phyloP scores from a whole-genome alignment of 2,329 filamentous ascomycete species.

The Xenosphaeropsis pyriputrescens region DNA sequence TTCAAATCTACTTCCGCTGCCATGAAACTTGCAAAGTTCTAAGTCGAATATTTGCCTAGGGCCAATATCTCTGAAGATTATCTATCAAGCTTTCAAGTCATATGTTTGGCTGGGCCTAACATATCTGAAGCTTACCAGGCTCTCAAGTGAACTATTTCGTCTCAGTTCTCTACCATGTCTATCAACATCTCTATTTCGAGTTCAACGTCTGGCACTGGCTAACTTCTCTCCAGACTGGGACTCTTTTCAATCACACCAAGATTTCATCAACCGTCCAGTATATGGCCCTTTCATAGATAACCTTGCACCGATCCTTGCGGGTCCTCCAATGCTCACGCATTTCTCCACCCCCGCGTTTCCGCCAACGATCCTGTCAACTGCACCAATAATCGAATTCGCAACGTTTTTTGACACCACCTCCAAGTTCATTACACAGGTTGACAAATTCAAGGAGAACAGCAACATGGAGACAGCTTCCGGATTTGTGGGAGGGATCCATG shows the following conservation, averaged over 20 bases:
- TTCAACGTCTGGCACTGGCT: no score
- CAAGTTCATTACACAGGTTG: neutral
- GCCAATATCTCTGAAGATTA: no score
- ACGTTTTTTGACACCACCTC: slow-evolving; percentile 6
- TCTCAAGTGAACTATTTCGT: no score
- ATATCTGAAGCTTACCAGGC: no score
- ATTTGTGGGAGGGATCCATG: slow-evolving; percentile 2
- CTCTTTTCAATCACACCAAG: slow-evolving; percentile 20
- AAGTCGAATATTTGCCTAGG: no score
- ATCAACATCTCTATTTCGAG: no score
- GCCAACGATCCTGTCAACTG: slow-evolving; percentile 1
- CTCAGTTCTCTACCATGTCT: no score
- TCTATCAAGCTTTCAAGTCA: no score
- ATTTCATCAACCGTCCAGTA: slow-evolving; percentile 20
- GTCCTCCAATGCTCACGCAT: slow-evolving; percentile 7
- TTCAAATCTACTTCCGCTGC: no score
- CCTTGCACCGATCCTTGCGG: slow-evolving; percentile 3
- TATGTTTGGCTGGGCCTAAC: no score
- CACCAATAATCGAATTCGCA: slow-evolving; percentile 8
- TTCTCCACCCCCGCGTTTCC: slow-evolving; percentile 2
- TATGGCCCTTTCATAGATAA: slow-evolving; percentile 22
- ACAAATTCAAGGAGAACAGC: neutral
- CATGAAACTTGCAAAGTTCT: no score
- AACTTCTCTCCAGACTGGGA: slow-evolving; percentile 24
- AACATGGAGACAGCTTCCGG: neutral